These are phyloP conservation scores for Globisporangium barbulae DNA, from an alignment of 352 stramenopile genomes.

Conservation along the genomic window DNA sequence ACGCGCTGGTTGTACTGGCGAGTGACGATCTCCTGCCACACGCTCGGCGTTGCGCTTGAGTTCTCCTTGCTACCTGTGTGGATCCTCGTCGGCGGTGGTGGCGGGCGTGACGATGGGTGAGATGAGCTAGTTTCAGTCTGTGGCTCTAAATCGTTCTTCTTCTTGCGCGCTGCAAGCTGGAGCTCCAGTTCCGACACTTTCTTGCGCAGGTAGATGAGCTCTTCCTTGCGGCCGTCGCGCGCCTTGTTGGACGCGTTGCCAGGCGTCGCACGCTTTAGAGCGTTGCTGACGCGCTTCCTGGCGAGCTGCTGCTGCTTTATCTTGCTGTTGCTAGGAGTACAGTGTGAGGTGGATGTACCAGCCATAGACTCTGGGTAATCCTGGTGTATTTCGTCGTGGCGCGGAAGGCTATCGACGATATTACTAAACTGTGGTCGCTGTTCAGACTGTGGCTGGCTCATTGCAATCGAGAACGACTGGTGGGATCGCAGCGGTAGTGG, in stretches of 20 bases:
- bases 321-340: background rate
- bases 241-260: constrained; percentile 13
- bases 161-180: constrained; percentile 13
- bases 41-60: background rate
- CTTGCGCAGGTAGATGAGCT: constrained; percentile 28
- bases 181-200: constrained; percentile 21
- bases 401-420: background rate
- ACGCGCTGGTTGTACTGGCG: background rate
- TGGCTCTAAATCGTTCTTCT: background rate
- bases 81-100: background rate
- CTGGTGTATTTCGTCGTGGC: background rate
- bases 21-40: constrained; percentile 8
- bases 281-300: background rate
- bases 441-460: background rate
- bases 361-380: too few relatives aligned
- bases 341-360: background rate
- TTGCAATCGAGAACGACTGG: background rate
- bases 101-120: background rate
- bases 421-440: background rate
- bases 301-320: background rate
- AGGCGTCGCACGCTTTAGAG: background rate
- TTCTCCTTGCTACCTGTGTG: background rate
- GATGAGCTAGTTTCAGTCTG: background rate
- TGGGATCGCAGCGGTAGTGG: background rate
- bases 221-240: constrained; percentile 22